Conservation (phyloP, 371 early-diverging fungal species). For the Lichtheimia ramosa region DNA sequence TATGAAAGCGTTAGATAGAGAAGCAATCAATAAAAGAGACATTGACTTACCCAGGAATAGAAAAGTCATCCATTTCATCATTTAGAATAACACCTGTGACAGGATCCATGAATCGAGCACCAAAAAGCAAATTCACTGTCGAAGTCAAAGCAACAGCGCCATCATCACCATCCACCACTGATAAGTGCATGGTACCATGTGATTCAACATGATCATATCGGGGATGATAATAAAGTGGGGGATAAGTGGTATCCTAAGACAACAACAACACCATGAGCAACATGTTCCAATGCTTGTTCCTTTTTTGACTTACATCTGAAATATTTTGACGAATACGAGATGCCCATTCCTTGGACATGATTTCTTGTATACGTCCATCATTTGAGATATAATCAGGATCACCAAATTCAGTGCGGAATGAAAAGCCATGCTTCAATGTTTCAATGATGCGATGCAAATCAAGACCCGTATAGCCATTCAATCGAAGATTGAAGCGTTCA, state of each 20-base stretch:
- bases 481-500: constrained; percentile 76
- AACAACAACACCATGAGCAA: neutral
- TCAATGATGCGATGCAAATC: constrained; percentile 85
- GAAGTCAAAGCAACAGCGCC: constrained; percentile 90
- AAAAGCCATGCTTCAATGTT: constrained; percentile 90
- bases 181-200: constrained; percentile 98
- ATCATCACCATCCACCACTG: constrained; percentile 85
- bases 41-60: constrained; percentile 69
- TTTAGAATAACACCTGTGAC: constrained; percentile 97
- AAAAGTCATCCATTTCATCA: constrained; percentile 99
- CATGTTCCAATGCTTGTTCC: neutral
- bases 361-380: constrained; percentile 50
- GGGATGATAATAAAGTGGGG: constrained; percentile 75
- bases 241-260: constrained; percentile 34
- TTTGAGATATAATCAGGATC: constrained; percentile 77
- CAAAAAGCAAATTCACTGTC: constrained; percentile 96
- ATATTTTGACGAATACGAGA: constrained; percentile 66
- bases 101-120: constrained; percentile 91
- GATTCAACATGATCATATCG: constrained; percentile 76
- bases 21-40: no score
- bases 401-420: constrained; percentile 80
- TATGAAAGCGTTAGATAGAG: neutral
- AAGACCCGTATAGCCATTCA: constrained; percentile 51
- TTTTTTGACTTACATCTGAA: constrained; percentile 47
- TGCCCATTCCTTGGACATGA: constrained; percentile 74